phyloP scores from a whole-genome alignment of 2,329 filamentous ascomycete genomes.

The Phialophora verrucosa region DNA sequence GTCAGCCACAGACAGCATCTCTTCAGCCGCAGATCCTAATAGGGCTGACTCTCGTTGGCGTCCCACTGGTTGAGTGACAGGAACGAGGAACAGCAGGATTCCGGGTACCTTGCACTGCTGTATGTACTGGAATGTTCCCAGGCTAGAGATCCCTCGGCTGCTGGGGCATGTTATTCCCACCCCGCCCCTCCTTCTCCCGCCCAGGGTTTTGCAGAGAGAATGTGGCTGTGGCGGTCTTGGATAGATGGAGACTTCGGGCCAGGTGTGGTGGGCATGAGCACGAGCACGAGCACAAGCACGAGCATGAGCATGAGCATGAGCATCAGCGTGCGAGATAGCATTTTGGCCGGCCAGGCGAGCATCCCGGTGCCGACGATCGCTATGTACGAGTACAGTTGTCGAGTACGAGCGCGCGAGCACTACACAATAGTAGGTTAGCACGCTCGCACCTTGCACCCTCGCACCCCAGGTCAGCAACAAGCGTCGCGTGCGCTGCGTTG shows the following conservation, averaged over 20 bases:
- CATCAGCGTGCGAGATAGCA: constrained; percentile 10
- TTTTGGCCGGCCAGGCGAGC: constrained; percentile 7
- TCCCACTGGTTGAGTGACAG: not conserved
- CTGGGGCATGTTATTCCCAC: not conserved
- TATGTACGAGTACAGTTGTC: not conserved
- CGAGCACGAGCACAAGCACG: not conserved
- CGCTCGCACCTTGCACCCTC: not conserved
- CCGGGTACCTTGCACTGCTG: constrained; percentile 14
- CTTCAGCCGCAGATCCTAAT: constrained; percentile 12
- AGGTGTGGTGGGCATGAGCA: not conserved
- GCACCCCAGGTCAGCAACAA: not conserved
- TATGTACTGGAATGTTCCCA: constrained; percentile 16
- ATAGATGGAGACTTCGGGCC: not conserved
- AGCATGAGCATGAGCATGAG: not conserved
- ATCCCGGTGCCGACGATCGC: not conserved
- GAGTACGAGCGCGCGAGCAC: not conserved
- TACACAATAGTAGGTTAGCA: not conserved
- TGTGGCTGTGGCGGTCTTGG: constrained; percentile 13
- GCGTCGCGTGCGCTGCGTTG: not conserved
- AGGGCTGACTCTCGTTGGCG: not conserved
- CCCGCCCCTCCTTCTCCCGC: constrained; percentile 6
- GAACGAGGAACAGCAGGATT: constrained; percentile 11
- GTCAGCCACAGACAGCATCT: not conserved
- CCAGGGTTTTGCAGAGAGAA: not conserved
- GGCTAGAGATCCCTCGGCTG: constrained; percentile 19